Conservation (phyloP, 306 rosid genomes). For the Notholithocarpus densiflorus region DNA sequence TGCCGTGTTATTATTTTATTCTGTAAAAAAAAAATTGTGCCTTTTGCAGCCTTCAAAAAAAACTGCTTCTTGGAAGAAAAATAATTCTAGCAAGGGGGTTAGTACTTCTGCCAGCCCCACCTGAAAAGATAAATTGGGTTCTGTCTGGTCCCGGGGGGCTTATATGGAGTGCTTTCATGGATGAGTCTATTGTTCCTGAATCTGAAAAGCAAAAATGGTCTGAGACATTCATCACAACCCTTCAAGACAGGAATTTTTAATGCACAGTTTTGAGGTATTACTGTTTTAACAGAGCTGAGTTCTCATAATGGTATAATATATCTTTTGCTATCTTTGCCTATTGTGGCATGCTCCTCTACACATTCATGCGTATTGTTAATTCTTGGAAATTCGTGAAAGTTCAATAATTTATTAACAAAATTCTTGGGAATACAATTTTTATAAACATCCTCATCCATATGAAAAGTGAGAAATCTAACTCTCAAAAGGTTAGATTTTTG, state of each 20-base stretch:
- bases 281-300: neutral
- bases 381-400: too few relatives aligned
- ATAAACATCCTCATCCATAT: too few relatives aligned
- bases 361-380: neutral
- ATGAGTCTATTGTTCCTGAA: conserved; percentile 37
- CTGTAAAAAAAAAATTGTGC: conserved; percentile 8
- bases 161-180: conserved; percentile 48
- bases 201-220: conserved; percentile 59
- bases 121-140: conserved; percentile 59
- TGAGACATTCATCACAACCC: conserved; percentile 38
- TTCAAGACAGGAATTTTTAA: conserved; percentile 13
- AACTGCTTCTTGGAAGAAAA: conserved; percentile 25
- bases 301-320: neutral
- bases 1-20: neutral
- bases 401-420: too few relatives aligned
- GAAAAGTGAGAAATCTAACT: too few relatives aligned
- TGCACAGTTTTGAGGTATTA: conserved; percentile 22
- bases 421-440: too few relatives aligned
- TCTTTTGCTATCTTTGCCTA: neutral
- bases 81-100: neutral
- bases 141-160: conserved; percentile 44
- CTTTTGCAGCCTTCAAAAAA: conserved; percentile 23
- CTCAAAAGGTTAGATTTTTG: too few relatives aligned
- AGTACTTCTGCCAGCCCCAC: conserved; percentile 31
- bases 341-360: neutral